A percentile compares a stretch with the other conserved stretches of the same genome.
phyloP scores from a whole-genome alignment of 345 rosid species.

The Cardamine chenopodiifolia region DNA sequence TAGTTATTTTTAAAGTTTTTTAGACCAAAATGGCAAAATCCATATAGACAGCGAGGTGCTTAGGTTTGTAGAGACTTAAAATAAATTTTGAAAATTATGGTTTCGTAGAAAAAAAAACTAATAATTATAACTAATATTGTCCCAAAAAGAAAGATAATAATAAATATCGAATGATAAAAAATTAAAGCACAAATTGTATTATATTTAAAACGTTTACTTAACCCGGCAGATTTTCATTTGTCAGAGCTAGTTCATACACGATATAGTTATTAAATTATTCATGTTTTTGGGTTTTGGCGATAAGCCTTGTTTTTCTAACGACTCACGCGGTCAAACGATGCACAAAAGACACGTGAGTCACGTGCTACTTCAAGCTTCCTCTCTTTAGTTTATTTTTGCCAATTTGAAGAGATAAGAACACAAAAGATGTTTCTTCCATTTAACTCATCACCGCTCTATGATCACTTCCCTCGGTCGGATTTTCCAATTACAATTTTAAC shows the following conservation, averaged over 20 bases:
- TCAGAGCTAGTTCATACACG: not conserved
- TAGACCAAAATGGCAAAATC: too few species aligned
- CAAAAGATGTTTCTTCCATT: slow-evolving; percentile 26
- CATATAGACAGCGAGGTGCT: not conserved
- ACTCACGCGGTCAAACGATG: slow-evolving; percentile 30
- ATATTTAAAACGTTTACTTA: not conserved
- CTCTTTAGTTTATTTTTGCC: not conserved
- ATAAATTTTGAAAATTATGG: too few species aligned
- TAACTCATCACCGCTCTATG: slow-evolving; percentile 23
- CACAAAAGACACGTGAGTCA: slow-evolving; percentile 36
- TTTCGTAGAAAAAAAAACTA: too few species aligned
- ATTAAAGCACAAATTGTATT: not conserved
- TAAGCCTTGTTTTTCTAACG: not conserved
- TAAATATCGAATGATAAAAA: not conserved
- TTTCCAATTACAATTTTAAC: slow-evolving; percentile 32
- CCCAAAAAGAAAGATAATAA: too few species aligned
- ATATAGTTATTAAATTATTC: not conserved
- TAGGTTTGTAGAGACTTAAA: not conserved
- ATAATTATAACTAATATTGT: not conserved
- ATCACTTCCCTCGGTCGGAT: slow-evolving; percentile 31
- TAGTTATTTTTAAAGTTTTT: not conserved
- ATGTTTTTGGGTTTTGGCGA: not conserved
- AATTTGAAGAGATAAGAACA: slow-evolving; percentile 37
- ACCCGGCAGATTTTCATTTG: not conserved
- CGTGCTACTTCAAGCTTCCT: slow-evolving; percentile 2